phyloP scores from a whole-genome alignment of 257 asterid genomes.

The Thymus quinquecostatus region DNA sequence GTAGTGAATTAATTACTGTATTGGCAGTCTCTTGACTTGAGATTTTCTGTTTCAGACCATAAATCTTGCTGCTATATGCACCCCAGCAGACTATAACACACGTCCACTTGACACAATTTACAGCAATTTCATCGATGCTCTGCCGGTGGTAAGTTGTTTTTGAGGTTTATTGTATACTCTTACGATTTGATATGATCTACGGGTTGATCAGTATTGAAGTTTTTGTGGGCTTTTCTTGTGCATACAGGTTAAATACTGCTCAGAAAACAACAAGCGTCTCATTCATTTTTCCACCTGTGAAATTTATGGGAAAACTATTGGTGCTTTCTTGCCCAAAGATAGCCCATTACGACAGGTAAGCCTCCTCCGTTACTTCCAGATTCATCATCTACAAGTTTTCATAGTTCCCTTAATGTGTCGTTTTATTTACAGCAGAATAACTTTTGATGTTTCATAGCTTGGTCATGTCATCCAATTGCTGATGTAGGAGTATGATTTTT shows the following conservation, averaged over 20 bases:
- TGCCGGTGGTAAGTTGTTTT: slow-evolving; percentile 77
- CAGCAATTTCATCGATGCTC: slow-evolving; percentile 98
- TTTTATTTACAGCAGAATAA: not conserved
- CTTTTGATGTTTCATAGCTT: slow-evolving; percentile 3
- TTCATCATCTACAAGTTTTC: not conserved
- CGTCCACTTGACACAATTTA: slow-evolving; percentile 96
- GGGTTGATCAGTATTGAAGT: slow-evolving; percentile 9
- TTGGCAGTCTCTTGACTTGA: slow-evolving; percentile 23
- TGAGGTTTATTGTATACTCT: not conserved
- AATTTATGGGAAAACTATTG: slow-evolving; percentile 92
- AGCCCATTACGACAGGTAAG: slow-evolving; percentile 86
- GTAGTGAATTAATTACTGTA: not conserved
- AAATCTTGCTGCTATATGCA: slow-evolving; percentile 98
- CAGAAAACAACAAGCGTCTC: slow-evolving; percentile 88
- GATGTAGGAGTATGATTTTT: not conserved
- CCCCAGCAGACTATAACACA: slow-evolving; percentile 96
- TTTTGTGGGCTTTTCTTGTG: slow-evolving; percentile 26
- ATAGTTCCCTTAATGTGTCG: not conserved
- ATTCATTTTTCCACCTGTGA: slow-evolving; percentile 98
- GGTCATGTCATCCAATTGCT: slow-evolving; percentile 1
- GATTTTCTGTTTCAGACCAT: slow-evolving; percentile 59
- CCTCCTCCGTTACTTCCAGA: not conserved
- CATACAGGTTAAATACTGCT: slow-evolving; percentile 89
- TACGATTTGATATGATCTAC: slow-evolving; percentile 2
- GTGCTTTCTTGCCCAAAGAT: slow-evolving; percentile 80